A percentile compares a stretch with the other conserved stretches of the same genome.
Conservation (phyloP, 345 rosid genomes). For the Syzygium oleosum region DNA sequence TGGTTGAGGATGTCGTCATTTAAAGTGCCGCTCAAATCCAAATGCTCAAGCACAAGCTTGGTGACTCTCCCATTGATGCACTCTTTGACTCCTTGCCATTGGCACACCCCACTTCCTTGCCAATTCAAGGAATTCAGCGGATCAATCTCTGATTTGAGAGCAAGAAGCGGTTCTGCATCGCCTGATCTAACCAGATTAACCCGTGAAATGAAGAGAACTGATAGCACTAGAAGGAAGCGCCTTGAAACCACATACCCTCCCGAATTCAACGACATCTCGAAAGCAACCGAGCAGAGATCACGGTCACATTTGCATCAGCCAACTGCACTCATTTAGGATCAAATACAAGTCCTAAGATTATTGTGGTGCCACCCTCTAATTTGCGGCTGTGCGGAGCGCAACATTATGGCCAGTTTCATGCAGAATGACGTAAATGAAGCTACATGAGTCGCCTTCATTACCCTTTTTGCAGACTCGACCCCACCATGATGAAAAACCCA, state of each 20-base stretch:
- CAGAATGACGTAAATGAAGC: neutral
- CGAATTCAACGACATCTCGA: neutral
- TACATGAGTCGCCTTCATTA: neutral
- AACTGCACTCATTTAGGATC: neutral
- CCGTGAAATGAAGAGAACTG: slow-evolving; percentile 11
- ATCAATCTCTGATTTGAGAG: slow-evolving; percentile 62
- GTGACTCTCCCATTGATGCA: slow-evolving; percentile 72
- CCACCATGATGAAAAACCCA: neutral
- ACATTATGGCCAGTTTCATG: neutral
- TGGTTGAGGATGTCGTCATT: slow-evolving; percentile 43
- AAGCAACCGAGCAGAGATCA: neutral
- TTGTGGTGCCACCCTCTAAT: neutral
- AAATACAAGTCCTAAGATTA: neutral
- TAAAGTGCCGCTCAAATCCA: slow-evolving; percentile 54
- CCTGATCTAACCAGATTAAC: slow-evolving; percentile 35
- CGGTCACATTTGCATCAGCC: neutral
- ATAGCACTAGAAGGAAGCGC: neutral
- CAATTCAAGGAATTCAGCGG: slow-evolving; percentile 49
- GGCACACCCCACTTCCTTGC: slow-evolving; percentile 38
- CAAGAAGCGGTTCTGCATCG: slow-evolving; percentile 52
- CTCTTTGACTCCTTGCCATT: slow-evolving; percentile 67
- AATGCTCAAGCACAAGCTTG: slow-evolving; percentile 71
- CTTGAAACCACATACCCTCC: neutral
- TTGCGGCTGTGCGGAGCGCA: neutral
- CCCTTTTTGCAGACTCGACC: neutral